A percentile compares a stretch with the other conserved stretches of the same genome.
These are phyloP conservation scores for Lactifluus hygrophoroides DNA, from an alignment of 768 basidiomycete genomes.

Conservation along the genomic window DNA sequence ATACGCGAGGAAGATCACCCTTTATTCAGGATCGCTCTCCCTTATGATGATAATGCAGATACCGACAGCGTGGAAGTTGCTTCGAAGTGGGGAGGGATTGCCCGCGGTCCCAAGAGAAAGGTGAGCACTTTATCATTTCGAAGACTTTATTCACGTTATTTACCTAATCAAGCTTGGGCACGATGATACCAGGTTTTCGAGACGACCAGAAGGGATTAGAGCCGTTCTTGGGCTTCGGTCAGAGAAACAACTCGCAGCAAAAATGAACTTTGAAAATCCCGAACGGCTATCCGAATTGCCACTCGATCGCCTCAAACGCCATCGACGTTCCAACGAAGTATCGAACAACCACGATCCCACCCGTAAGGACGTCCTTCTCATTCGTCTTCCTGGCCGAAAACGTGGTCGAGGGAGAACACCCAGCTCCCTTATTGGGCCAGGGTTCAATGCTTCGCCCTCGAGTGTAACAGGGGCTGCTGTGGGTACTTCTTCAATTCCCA, in stretches of 20 bases:
- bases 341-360: not conserved
- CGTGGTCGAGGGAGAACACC: not conserved
- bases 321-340: not conserved
- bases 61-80: not conserved
- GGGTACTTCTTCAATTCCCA: not conserved
- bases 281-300: not conserved
- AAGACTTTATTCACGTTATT: not conserved
- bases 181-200: not conserved
- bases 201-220: not conserved
- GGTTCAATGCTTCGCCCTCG: not conserved
- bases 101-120: not conserved
- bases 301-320: not conserved
- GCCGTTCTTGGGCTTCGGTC: not conserved
- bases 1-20: not conserved
- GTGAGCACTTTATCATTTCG: not conserved
- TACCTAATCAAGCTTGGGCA: not conserved
- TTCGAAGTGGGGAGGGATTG: not conserved
- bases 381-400: not conserved
- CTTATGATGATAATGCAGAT: not conserved
- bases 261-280: not conserved
- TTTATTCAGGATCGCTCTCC: not conserved
- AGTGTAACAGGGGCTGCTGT: not conserved
- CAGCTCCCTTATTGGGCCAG: no score
- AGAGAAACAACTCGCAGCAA: not conserved
- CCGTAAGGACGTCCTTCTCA: no score